Evolutionary conservation across 176 grass and related monocot genomes (phyloP).

Genomic region (Zizania latifolia): DNA sequence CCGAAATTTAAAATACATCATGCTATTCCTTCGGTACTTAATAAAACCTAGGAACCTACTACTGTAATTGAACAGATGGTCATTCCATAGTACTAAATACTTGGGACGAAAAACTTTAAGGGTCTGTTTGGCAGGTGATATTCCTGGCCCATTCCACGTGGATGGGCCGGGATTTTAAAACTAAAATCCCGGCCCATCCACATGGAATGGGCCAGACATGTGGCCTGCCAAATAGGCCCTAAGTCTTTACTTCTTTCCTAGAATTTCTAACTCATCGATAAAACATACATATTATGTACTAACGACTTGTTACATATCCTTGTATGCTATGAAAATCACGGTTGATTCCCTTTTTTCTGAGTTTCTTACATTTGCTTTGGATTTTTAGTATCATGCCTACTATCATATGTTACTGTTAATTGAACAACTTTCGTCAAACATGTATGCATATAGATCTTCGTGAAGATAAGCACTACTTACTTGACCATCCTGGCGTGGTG

Average conservation of each 20-base stretch:
- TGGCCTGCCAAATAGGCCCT: too few relatives aligned
- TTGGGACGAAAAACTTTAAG: not conserved
- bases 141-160: too few relatives aligned
- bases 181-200: too few relatives aligned
- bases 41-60: not conserved
- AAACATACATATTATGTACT: not conserved
- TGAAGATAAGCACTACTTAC: slow-evolving; percentile 88
- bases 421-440: slow-evolving; percentile 5
- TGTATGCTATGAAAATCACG: not conserved
- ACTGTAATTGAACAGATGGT: not conserved
- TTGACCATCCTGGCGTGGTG: slow-evolving; percentile 70
- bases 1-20: not conserved
- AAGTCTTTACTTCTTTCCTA: not conserved
- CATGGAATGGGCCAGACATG: too few relatives aligned
- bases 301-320: not conserved
- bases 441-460: slow-evolving; percentile 66
- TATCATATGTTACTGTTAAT: not conserved
- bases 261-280: not conserved
- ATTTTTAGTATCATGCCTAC: not conserved
- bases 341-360: not conserved
- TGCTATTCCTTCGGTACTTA: not conserved
- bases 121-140: too few relatives aligned
- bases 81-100: not conserved
- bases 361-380: not conserved
- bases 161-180: too few relatives aligned